Conservation (phyloP, 345 rosid species). For the Leavenworthia alabamica region DNA sequence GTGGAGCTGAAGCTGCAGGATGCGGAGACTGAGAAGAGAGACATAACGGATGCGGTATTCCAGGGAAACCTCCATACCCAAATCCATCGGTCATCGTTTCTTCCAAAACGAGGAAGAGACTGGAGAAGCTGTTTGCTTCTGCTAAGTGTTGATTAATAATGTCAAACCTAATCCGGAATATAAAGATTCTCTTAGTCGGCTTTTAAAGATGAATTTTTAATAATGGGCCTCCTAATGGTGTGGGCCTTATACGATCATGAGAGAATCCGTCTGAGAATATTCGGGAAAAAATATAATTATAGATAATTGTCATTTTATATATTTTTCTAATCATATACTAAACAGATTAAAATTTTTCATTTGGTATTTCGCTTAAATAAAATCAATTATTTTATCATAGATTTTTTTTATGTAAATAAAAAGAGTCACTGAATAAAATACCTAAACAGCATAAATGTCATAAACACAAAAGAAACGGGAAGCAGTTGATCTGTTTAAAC, state of each 20-base stretch:
- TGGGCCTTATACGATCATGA: background rate
- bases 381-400: background rate
- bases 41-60: slow-evolving; percentile 14
- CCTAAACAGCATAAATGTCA: background rate
- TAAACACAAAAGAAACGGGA: background rate
- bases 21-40: background rate
- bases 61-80: slow-evolving; percentile 17
- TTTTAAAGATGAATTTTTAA: background rate
- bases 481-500: background rate
- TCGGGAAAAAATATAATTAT: too few relatives aligned
- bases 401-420: background rate
- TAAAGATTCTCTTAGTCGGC: background rate
- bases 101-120: background rate
- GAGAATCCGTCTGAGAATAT: background rate
- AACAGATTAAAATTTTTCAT: background rate
- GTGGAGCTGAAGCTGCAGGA: slow-evolving; percentile 22
- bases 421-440: background rate
- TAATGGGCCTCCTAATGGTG: slow-evolving; percentile 4
- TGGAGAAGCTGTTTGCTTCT: background rate
- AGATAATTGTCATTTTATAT: too few relatives aligned
- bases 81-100: slow-evolving; percentile 22
- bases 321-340: background rate
- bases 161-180: background rate
- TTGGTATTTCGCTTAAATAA: background rate
- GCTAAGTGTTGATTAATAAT: background rate